A percentile compares a stretch with the other conserved stretches of the same genome.
These are phyloP conservation scores for Chytridiales sp. DNA, from an alignment of 371 early-diverging fungal species.

Conservation along the genomic window DNA sequence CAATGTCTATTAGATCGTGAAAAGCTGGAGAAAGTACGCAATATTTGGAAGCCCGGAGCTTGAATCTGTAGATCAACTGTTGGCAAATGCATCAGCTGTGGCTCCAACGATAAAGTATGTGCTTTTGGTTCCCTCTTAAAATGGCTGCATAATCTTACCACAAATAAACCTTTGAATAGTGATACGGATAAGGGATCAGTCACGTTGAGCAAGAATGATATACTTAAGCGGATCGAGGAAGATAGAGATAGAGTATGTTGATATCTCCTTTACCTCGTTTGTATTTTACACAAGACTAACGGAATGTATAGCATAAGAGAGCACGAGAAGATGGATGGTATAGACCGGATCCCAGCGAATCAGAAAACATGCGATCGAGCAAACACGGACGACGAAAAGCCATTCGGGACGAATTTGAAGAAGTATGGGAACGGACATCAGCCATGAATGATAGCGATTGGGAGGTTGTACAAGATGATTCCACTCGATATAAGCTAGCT, in stretches of 20 bases:
- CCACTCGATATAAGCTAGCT: conserved; percentile 13
- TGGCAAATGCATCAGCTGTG: background rate
- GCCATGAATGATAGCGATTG: conserved; percentile 8
- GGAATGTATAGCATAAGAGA: conserved; percentile 15
- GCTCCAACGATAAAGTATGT: conserved; percentile 7
- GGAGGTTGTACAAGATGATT: conserved; percentile 7
- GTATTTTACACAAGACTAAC: too few species aligned
- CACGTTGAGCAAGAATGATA: conserved; percentile 6
- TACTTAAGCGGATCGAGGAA: conserved; percentile 17
- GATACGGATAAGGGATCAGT: background rate
- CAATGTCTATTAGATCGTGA: background rate
- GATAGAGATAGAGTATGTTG: conserved; percentile 21
- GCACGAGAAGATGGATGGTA: conserved; percentile 22
- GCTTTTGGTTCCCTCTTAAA: background rate
- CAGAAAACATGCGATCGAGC: background rate
- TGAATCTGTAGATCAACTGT: background rate
- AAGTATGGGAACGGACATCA: conserved; percentile 18
- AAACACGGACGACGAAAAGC: background rate
- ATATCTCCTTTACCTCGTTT: too few species aligned
- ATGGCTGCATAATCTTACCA: background rate
- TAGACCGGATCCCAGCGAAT: background rate
- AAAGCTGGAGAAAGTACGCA: background rate
- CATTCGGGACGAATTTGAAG: conserved; percentile 10
- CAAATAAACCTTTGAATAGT: background rate
- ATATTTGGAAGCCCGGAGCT: background rate